Conservation (phyloP, 495 filamentous ascomycete genomes). For the Aspergillus hancockii region DNA sequence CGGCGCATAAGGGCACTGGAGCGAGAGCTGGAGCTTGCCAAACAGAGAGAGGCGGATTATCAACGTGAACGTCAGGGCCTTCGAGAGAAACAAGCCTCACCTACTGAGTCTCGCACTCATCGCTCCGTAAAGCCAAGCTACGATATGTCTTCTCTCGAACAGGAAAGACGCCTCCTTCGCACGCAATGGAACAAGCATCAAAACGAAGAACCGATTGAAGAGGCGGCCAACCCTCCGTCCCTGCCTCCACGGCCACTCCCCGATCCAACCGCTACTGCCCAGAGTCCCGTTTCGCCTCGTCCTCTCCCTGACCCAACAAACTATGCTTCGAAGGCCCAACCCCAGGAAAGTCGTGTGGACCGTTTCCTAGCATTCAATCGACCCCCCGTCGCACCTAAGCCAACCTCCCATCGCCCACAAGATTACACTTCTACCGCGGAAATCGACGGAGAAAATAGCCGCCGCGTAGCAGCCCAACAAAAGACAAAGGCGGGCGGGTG, state of each 20-base stretch:
- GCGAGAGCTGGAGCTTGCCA: constrained; percentile 78
- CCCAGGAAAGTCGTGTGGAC: constrained; percentile 39
- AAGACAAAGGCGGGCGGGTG: constrained; percentile 75
- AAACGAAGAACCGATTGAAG: constrained; percentile 36
- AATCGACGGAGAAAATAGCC: constrained; percentile 67
- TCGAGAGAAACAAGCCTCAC: constrained; percentile 34
- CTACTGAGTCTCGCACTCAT: constrained; percentile 36
- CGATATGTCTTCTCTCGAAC: constrained; percentile 69
- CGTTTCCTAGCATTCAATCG: constrained; percentile 55
- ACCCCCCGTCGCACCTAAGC: constrained; percentile 39
- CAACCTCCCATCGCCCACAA: constrained; percentile 43
- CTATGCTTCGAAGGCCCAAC: constrained; percentile 35
- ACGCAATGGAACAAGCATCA: constrained; percentile 66
- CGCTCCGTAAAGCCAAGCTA: constrained; percentile 54
- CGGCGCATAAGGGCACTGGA: constrained; percentile 83
- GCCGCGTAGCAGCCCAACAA: constrained; percentile 60
- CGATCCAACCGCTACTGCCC: constrained; percentile 26
- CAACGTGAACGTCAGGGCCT: constrained; percentile 72
- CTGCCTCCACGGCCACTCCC: constrained; percentile 34
- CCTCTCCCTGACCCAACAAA: constrained; percentile 53
- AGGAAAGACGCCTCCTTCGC: constrained; percentile 74
- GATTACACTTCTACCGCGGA: constrained; percentile 66
- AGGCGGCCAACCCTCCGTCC: constrained; percentile 22
- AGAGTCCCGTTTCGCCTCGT: constrained; percentile 29
- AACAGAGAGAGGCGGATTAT: constrained; percentile 83